phyloP scores from a whole-genome alignment of 1,284 basidiomycete species.

The Sanghuangporus weigelae region DNA sequence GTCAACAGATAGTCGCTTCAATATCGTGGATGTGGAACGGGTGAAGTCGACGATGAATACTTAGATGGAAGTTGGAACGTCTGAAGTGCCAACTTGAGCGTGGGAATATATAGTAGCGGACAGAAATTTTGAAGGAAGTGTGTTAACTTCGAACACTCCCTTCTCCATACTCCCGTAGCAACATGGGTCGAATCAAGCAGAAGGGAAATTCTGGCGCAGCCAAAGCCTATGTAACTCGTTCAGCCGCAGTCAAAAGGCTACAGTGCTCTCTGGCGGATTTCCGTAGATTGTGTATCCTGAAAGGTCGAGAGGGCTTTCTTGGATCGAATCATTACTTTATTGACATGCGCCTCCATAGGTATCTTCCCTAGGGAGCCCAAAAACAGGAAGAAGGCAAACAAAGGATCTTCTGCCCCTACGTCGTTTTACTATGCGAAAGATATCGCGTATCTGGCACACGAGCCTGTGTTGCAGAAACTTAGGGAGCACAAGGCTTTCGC shows the following conservation, averaged over 20 bases:
- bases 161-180: not conserved
- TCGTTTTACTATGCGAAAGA: constrained; percentile 99
- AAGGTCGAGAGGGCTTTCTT: constrained; percentile 54
- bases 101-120: not conserved
- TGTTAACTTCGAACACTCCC: not conserved
- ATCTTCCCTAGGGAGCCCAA: constrained; percentile 97
- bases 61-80: not conserved
- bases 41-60: not conserved
- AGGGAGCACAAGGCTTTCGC: constrained; percentile 98
- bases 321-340: constrained; percentile 6
- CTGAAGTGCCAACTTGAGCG: constrained; percentile 24
- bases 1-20: not conserved
- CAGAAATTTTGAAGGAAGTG: not conserved
- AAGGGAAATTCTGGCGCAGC: constrained; percentile 92
- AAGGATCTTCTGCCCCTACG: constrained; percentile 94
- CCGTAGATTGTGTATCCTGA: constrained; percentile 94
- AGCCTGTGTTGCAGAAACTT: constrained; percentile 93
- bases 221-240: constrained; percentile 93
- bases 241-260: constrained; percentile 85
- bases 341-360: constrained; percentile 42
- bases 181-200: constrained; percentile 85
- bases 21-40: not conserved
- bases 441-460: constrained; percentile 95
- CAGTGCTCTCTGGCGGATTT: constrained; percentile 98
- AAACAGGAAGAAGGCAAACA: constrained; percentile 92